Evolutionary conservation across 2,329 filamentous ascomycete species (phyloP), one percentile per base, ranked within the genome.

Genomic region (Colletotrichum noveboracense): DNA sequence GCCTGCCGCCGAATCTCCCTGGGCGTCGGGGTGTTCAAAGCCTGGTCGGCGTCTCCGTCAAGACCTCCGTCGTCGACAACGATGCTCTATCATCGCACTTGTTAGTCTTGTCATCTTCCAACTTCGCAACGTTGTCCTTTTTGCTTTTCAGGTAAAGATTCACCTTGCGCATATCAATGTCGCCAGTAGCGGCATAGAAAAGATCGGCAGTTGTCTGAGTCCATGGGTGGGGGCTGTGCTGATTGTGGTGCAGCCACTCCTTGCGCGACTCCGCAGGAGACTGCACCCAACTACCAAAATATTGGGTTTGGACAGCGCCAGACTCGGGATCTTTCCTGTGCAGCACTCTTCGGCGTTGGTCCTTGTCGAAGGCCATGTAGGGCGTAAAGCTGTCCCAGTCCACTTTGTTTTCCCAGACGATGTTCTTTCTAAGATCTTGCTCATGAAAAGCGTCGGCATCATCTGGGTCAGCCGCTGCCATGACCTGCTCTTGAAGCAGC

Each of bases 121-220:
- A 12, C 48, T 52, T 62, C 26, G 34, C 26, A 6, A 38, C 18
- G n/a, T 18, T 36, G 9, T n/a, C n/a, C 14, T 36, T 6, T 62
- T 76, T 74, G 74, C 43, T 74, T 7, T 60, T 74, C 36, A 78
- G 77, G 55, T 84, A 84, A 2, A 71, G 58, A 28, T 81, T 79
- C 77, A 79, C 78, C 5, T 73, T 79, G n/a, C 80, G 77, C 4
- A 79, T 28, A 18, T 83, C 80, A 38, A 79, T 52, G 21, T 68
- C 34, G 8, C 75, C 78, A 2, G 58, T 73, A 21, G 70, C 70
- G 6, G n/a, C 26, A n/a, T 80, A 82, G 43, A 80, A 77, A 3
- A 71, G 32, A 32, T 82, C 80, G 2, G 62, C 32, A 14, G 68
- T 72, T 24, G 72, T 61, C 34, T 75, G 75, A 5, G 71, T 75